Percentiles rank a stretch among this genome's conserved stretches.
These are phyloP conservation scores for Penicillium sp. DNA, from an alignment of 2,329 filamentous ascomycete genomes.

Conservation along the genomic window DNA sequence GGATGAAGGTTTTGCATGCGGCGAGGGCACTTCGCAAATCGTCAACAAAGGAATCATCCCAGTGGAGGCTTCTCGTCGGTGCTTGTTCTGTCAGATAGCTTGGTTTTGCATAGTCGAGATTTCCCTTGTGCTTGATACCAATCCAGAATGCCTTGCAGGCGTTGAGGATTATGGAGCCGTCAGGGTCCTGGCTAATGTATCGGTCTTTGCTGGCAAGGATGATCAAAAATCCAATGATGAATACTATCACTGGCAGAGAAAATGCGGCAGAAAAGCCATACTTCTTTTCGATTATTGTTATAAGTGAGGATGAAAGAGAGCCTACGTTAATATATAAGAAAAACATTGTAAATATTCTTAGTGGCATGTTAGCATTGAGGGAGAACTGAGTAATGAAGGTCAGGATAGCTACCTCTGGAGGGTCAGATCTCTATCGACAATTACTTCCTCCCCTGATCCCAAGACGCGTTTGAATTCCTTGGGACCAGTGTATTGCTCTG, in stretches of 20 bases:
- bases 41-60: constrained; percentile 45
- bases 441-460: constrained; percentile 62
- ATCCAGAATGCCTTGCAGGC: background rate
- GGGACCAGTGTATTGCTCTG: constrained; percentile 63
- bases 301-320: constrained; percentile 57
- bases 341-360: constrained; percentile 51
- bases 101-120: constrained; percentile 33
- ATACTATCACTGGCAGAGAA: background rate
- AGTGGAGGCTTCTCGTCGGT: constrained; percentile 33
- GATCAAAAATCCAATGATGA: background rate
- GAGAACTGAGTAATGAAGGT: constrained; percentile 56
- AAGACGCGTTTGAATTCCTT: constrained; percentile 55
- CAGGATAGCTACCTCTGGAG: constrained; percentile 64
- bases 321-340: constrained; percentile 56
- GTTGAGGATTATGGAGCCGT: background rate
- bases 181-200: background rate
- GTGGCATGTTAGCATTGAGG: constrained; percentile 56
- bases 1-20: constrained; percentile 33
- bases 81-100: constrained; percentile 24
- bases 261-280: background rate
- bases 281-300: constrained; percentile 47
- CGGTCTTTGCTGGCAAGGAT: background rate
- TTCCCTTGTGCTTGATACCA: constrained; percentile 17
- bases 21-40: constrained; percentile 30
- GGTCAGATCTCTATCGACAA: constrained; percentile 66